Evolutionary conservation across 805 yeast species (phyloP), one percentile per base, ranked within the genome.

Genomic region (Vanderwaltozyma tropicalis): DNA sequence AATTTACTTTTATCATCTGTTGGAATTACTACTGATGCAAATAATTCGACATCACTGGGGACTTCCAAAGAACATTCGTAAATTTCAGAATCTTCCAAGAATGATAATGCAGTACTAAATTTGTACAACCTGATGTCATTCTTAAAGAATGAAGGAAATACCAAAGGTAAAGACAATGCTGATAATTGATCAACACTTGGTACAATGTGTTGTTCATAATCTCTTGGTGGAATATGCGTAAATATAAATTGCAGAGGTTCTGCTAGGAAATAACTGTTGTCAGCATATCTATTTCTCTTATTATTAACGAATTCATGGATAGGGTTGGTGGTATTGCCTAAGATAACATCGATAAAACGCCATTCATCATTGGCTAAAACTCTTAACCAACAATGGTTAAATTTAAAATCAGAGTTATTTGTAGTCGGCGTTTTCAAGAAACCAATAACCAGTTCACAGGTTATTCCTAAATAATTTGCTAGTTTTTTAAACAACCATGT

Each of bases 381-480:
- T 1, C 94, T 76, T 39, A 86, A 69, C 98, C 98, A 92, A 39
- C 83, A 76, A 59, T 92, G 98, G 50, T 87, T 85, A 27, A 78
- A 56, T n/a, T 64, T 61, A 45, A 68, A 71, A 25, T 54, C 57
- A 25, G 42, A 34, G 39, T 52, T 68, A 32, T 69, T 67, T 31
- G 75, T 78, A 43, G 77, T 77, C 8, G 95, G 94, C 19, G 78
- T 73, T 53, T 88, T 85, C 62, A 88, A 69, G 51, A 82, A 83
- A 4, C 98, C 98, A 19, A 77, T 63, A 2, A 92, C 76, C 1
- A 86, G 68, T 42, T 83, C 92, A 45, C 86, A 74, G 7, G 80
- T 77, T 28, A 92, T 69, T 10, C 80, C 78, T 35, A 88, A 63
- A 0, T 79, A 68, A 38, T 72, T 76, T 33, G 89, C 75, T 64